Base-by-base conservation (phyloP, 257 asterid genomes). In the Euphrasia confusa region DNA sequence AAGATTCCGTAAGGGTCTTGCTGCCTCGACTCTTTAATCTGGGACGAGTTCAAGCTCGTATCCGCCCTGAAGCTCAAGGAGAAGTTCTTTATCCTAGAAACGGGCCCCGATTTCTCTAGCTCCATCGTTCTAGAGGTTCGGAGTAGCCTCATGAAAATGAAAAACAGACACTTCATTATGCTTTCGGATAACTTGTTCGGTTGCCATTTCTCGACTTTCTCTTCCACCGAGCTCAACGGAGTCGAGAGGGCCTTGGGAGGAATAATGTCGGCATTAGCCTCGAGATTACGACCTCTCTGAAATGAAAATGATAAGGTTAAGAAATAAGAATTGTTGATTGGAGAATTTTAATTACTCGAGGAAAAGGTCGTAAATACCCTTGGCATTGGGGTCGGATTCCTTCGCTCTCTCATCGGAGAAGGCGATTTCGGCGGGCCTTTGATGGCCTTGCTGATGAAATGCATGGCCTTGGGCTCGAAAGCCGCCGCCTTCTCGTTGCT, bases 181-280 rank as follows among this genome's bases (percentile, higher is more conserved):
- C 78, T 89, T 79, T 93, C 97, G 0, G 99, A 87, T 37, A 93
- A 54, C 83, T 89, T 93, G 80, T 93, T 93, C 7, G 99, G 96
- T 1, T 88, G 14, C 88, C 83, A 87, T 67, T 78, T 75, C 12
- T 80, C 81, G 17, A 82, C 74, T 75, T 55, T 79, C 15, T 92
- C 95, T 58, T 89, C 97, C 32, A 76, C 95, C 1, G 78, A 7
- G 2, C 75, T 84, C 4, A 80, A 15, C 33, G 95, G 88, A 63
- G 83, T 73, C 5, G 85, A 58, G 17, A 66, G 15, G 2, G 61
- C 67, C 69, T 72, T 82, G 53, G 70, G 59, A 14, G 76, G 66
- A 5, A 44, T 27, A 5, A 49, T 27, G 0, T 83, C 83, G 15
- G 57, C 15, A 11, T 71, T 53, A 5, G 55, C 37, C 6, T 81